Conservation (phyloP, 164 flowering plant species). For the Vitis rupestris region DNA sequence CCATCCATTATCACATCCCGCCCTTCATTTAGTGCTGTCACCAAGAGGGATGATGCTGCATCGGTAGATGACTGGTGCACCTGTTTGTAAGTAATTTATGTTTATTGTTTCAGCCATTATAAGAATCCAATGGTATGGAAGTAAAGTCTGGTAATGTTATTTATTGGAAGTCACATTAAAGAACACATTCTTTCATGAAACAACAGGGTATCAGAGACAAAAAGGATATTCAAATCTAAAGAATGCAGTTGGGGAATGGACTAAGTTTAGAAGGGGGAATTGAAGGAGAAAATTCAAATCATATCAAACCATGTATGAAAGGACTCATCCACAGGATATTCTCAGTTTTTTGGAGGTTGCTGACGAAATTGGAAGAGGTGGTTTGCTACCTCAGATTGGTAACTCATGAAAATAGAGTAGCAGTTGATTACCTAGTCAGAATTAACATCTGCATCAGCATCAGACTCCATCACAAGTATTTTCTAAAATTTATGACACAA, state of each 20-base stretch:
- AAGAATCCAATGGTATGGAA: background rate
- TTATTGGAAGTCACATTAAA: background rate
- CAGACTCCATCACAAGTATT: too few relatives aligned
- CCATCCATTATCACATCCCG: slow-evolving; percentile 86
- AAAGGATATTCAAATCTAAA: background rate
- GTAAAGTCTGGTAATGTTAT: too few relatives aligned
- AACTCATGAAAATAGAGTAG: background rate
- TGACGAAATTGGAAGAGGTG: background rate
- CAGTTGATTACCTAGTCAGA: too few relatives aligned
- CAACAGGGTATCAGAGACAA: background rate
- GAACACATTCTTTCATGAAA: background rate
- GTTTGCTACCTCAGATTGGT: background rate
- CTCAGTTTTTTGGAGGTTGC: background rate
- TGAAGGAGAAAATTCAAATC: background rate
- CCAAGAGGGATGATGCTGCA: slow-evolving; percentile 78
- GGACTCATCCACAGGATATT: background rate
- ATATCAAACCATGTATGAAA: background rate
- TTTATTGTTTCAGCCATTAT: background rate
- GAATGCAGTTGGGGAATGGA: background rate
- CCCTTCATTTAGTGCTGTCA: slow-evolving; percentile 77
- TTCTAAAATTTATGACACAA: too few relatives aligned
- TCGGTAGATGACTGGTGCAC: slow-evolving; percentile 66
- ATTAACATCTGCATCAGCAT: too few relatives aligned
- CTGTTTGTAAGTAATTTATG: slow-evolving; percentile 19
- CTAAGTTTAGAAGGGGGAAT: background rate